A percentile compares a stretch with the other conserved stretches of the same genome.
Evolutionary conservation across 441 rosid species (phyloP).

Genomic region (Lepidium campestre): DNA sequence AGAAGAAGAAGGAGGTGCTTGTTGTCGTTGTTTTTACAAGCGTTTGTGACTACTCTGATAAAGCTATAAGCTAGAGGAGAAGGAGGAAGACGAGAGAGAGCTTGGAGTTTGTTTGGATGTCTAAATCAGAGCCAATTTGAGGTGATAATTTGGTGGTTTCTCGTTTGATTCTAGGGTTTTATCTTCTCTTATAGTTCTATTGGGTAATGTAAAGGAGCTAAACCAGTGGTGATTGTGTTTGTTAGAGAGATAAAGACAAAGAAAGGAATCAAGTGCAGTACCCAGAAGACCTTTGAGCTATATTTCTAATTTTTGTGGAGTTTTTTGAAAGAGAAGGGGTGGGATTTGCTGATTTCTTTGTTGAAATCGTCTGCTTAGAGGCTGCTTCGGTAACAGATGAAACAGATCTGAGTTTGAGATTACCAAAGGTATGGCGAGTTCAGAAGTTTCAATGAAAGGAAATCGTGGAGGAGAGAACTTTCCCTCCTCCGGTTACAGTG

Average conservation of each 20-base stretch:
- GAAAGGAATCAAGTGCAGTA: slow-evolving; percentile 3
- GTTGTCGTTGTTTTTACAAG: slow-evolving; percentile 13
- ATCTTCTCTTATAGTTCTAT: slow-evolving; percentile 4
- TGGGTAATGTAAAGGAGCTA: slow-evolving; percentile 21
- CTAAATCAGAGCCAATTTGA: slow-evolving; percentile 30
- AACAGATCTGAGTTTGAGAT: slow-evolving; percentile 65
- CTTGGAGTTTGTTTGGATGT: background rate
- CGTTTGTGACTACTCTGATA: slow-evolving; percentile 17
- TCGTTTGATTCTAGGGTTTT: slow-evolving; percentile 22
- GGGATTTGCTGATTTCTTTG: slow-evolving; percentile 18
- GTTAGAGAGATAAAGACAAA: background rate
- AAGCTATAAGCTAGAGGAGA: background rate
- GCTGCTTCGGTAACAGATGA: slow-evolving; percentile 32
- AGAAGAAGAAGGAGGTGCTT: background rate
- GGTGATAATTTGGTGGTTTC: slow-evolving; percentile 18
- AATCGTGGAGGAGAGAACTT: slow-evolving; percentile 58
- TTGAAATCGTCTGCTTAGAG: background rate
- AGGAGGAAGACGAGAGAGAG: slow-evolving; percentile 8
- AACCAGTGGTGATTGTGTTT: slow-evolving; percentile 20
- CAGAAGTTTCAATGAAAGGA: slow-evolving; percentile 49
- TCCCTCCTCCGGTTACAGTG: slow-evolving; percentile 40
- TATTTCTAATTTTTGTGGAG: background rate
- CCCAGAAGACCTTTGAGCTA: background rate
- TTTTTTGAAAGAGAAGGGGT: slow-evolving; percentile 7
- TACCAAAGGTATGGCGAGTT: slow-evolving; percentile 39